Base-by-base conservation (phyloP, 1,284 basidiomycete species). In the Thelephora terrestris region DNA sequence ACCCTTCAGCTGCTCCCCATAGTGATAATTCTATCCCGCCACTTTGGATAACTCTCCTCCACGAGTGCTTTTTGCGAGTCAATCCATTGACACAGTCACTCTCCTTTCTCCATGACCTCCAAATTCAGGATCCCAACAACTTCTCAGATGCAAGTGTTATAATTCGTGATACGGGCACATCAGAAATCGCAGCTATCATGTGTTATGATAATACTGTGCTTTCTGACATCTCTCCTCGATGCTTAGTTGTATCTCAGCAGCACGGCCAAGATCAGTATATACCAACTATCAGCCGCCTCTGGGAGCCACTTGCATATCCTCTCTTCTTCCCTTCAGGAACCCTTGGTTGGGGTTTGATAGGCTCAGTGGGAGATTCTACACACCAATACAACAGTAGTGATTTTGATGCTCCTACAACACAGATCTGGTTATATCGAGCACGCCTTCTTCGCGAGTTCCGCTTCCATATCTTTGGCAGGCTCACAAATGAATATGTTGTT, bases 291-390 rank as follows among this genome's bases (percentile, higher is more conserved):
- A 66, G 64, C 24, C 54, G 57, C 2, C 45, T 59, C 10, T 66
- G 56, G 55, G 66, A 70, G 48, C 64, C 68, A 2, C 53, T 70
- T 0, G 55, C 57, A 5, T 70, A 68, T 50, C 63, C 64, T 0
- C 53, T 69, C 0, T 45, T 69, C 2, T 68, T 67, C 47, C 67
- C 66, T 14, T 55, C 61, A 48, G 65, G 54, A 2, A 63, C 63
- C 5, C 47, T 64, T 2, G 66, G 67, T 1, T 70, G 65, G 65
- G 61, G 62, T 16, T 18, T 57, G 7, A 6, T 7, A 5, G n/a
- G 17, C 37, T 17, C 37, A 17, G 12, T 4, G 4, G 37, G 37
- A 12, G 7, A 9, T 16, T 40, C 23, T 16, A 32, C 12, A 3
- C 5, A 14, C 3, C 20, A 40, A 10, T 10, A 40, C 17, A 16